A percentile compares a stretch with the other conserved stretches of the same genome.
These are phyloP conservation scores for Tricholoma bakamatsutake DNA, from an alignment of 768 basidiomycete genomes.

Conservation along the genomic window DNA sequence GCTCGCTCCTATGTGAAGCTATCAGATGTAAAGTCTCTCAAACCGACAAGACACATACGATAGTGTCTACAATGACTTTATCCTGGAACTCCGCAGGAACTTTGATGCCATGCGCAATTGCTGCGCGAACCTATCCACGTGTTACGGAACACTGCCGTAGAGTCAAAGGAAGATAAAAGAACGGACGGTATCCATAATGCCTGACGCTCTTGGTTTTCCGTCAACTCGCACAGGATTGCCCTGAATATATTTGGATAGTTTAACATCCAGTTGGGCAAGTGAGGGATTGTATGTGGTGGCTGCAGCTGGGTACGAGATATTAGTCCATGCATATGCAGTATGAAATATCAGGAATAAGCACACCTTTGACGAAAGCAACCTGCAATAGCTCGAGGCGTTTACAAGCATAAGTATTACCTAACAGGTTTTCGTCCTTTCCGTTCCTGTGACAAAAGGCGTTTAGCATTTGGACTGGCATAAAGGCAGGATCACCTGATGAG, in stretches of 20 bases:
- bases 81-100: slow-evolving; percentile 73
- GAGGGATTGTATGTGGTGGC: slow-evolving; percentile 56
- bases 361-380: slow-evolving; percentile 60
- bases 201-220: slow-evolving; percentile 69
- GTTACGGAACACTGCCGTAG: neutral
- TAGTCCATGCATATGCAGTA: neutral
- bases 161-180: neutral
- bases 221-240: slow-evolving; percentile 70
- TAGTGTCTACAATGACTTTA: slow-evolving; percentile 45
- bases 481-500: slow-evolving; percentile 42
- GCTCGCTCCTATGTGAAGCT: slow-evolving; percentile 50
- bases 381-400: slow-evolving; percentile 60
- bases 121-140: slow-evolving; percentile 49
- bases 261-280: slow-evolving; percentile 55
- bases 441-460: slow-evolving; percentile 36
- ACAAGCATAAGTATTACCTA: slow-evolving; percentile 65
- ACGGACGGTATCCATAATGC: slow-evolving; percentile 65
- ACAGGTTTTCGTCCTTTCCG: slow-evolving; percentile 61
- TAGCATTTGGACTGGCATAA: neutral
- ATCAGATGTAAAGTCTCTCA: neutral
- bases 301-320: slow-evolving; percentile 39
- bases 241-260: slow-evolving; percentile 62
- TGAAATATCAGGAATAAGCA: neutral
- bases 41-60: slow-evolving; percentile 35
- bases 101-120: slow-evolving; percentile 62